Evolutionary conservation across 1,139 yeast genomes (phyloP).

Genomic region (Candida glucosophila): DNA sequence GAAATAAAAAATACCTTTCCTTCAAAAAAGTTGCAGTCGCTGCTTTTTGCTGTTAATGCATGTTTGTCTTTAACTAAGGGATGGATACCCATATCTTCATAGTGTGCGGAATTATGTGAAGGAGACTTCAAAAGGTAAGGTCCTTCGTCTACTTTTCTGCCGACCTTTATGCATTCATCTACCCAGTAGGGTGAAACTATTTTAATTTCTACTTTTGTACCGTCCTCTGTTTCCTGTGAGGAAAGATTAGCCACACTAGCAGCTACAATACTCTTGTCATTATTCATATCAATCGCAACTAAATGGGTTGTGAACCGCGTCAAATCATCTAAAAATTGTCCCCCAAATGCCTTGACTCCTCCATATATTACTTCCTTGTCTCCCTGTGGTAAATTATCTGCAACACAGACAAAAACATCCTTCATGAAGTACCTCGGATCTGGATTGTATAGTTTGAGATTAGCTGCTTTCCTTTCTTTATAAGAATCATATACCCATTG

Average conservation of each 20-base stretch:
- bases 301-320: constrained; percentile 74
- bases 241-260: constrained; percentile 27
- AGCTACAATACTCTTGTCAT: constrained; percentile 40
- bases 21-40: constrained; percentile 18
- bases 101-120: constrained; percentile 10
- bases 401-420: constrained; percentile 51
- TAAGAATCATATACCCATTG: constrained; percentile 56
- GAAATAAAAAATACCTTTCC: constrained; percentile 17
- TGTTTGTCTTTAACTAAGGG: background rate
- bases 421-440: constrained; percentile 60
- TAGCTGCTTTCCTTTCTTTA: constrained; percentile 32
- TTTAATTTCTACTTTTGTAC: constrained; percentile 35
- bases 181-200: constrained; percentile 75
- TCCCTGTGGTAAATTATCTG: constrained; percentile 47
- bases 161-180: constrained; percentile 54
- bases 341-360: constrained; percentile 69
- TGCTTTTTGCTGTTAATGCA: constrained; percentile 8
- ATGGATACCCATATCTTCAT: too few species aligned
- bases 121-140: constrained; percentile 43
- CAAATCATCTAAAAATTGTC: constrained; percentile 55
- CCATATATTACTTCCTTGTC: constrained; percentile 61
- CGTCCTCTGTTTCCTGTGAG: constrained; percentile 9
- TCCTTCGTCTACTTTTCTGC: constrained; percentile 42
- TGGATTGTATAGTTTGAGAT: constrained; percentile 53
- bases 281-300: constrained; percentile 46